Conservation (phyloP, 768 basidiomycete species). For the Pleurotus citrinopileatus region DNA sequence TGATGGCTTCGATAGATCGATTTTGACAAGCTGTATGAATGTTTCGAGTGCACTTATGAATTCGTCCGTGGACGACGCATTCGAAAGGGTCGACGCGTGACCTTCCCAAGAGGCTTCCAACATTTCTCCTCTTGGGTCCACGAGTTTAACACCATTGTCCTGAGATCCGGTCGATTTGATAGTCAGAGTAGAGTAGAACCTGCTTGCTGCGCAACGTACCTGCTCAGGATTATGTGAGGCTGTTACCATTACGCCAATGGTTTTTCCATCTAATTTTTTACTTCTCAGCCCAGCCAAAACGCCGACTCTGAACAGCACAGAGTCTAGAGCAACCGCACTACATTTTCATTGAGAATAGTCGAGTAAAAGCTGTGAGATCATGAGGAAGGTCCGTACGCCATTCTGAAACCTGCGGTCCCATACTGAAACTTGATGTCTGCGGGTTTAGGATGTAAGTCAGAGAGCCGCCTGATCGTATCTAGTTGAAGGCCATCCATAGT, state of each 20-base stretch:
- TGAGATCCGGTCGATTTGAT: slow-evolving; percentile 29
- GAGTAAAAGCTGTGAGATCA: slow-evolving; percentile 11
- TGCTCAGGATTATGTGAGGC: slow-evolving; percentile 99
- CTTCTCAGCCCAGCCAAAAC: slow-evolving; percentile 88
- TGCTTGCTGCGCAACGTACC: slow-evolving; percentile 44
- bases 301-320: slow-evolving; percentile 93
- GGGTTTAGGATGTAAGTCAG: slow-evolving; percentile 73
- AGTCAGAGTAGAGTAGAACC: slow-evolving; percentile 9
- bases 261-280: slow-evolving; percentile 86
- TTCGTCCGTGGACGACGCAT: slow-evolving; percentile 72
- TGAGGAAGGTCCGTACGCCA: slow-evolving; percentile 54
- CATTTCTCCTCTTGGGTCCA: slow-evolving; percentile 98
- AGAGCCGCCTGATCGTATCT: slow-evolving; percentile 43
- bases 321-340: slow-evolving; percentile 74
- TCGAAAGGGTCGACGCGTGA: slow-evolving; percentile 84
- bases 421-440: slow-evolving; percentile 70
- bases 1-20: slow-evolving; percentile 77
- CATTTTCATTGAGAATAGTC: slow-evolving; percentile 12
- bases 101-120: slow-evolving; percentile 89
- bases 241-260: slow-evolving; percentile 97
- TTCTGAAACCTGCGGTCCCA: slow-evolving; percentile 95
- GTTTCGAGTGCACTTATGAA: slow-evolving; percentile 63
- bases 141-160: slow-evolving; percentile 99
- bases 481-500: slow-evolving; percentile 38
- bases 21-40: slow-evolving; percentile 62